A percentile compares a stretch with the other conserved stretches of the same genome.
These are phyloP conservation scores for Beauveria asiatica DNA, from an alignment of 2,329 filamentous ascomycete species.

Conservation along the genomic window DNA sequence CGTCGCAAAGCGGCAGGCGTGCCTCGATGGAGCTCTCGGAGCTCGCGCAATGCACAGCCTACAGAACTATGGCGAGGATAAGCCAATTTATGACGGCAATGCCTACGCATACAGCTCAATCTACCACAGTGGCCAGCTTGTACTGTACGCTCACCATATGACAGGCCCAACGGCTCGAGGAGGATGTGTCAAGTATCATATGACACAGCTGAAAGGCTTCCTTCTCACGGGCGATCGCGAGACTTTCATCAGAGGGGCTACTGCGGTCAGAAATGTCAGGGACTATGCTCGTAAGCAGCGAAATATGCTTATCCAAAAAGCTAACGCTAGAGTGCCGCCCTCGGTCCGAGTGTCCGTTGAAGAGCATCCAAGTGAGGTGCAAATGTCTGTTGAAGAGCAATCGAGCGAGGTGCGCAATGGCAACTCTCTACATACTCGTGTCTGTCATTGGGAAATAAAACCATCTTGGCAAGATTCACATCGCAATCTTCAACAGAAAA, in stretches of 20 bases:
- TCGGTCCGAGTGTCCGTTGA: too few species aligned
- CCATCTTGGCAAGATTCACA: slow-evolving; percentile 1
- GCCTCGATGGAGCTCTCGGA: slow-evolving; percentile 29
- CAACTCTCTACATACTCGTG: background rate
- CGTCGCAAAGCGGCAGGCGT: slow-evolving; percentile 24
- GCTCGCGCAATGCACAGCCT: slow-evolving; percentile 29
- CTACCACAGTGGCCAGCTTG: slow-evolving; percentile 28
- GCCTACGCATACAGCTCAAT: slow-evolving; percentile 30
- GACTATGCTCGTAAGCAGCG: slow-evolving; percentile 30
- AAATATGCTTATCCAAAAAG: slow-evolving; percentile 23
- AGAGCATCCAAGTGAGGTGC: background rate
- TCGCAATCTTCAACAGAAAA: slow-evolving; percentile 8
- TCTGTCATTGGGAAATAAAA: background rate
- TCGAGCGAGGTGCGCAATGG: background rate
- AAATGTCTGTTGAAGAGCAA: background rate
- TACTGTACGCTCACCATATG: slow-evolving; percentile 29
- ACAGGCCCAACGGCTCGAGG: slow-evolving; percentile 21
- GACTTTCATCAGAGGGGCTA: slow-evolving; percentile 26
- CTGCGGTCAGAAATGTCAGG: slow-evolving; percentile 29
- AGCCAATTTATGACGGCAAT: slow-evolving; percentile 27
- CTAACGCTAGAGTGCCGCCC: slow-evolving; percentile 18
- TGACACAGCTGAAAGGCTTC: slow-evolving; percentile 25
- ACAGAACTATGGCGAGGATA: slow-evolving; percentile 25
- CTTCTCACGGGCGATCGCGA: slow-evolving; percentile 21
- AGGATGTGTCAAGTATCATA: slow-evolving; percentile 25